Evolutionary conservation across 441 rosid genomes (phyloP).

Genomic region (Adansonia madagascariensis): DNA sequence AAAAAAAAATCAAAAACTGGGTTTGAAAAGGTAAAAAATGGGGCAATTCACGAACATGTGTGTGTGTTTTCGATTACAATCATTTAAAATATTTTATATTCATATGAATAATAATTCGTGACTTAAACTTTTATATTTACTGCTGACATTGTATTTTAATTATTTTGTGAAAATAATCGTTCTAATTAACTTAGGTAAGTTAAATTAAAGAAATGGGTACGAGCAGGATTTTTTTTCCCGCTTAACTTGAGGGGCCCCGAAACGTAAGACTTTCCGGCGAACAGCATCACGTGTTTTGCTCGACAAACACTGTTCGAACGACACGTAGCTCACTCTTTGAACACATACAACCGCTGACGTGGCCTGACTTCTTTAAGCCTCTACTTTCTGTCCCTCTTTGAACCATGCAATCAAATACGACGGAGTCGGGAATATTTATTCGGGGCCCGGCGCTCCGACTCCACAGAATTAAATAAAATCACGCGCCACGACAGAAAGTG

Average conservation of each 20-base stretch:
- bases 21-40: too few relatives aligned
- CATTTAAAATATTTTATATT: too few relatives aligned
- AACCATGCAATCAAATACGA: neutral
- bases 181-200: too few relatives aligned
- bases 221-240: neutral
- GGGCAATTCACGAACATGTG: too few relatives aligned
- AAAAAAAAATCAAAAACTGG: too few relatives aligned
- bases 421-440: neutral
- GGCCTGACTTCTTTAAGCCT: neutral
- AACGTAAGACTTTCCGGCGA: neutral
- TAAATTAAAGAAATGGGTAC: neutral
- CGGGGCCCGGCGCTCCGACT: neutral
- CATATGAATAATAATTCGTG: too few relatives aligned
- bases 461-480: neutral
- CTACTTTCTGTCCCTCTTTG: neutral
- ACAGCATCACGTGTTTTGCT: neutral
- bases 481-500: conserved; percentile 1
- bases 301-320: neutral
- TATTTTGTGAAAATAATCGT: too few relatives aligned
- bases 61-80: too few relatives aligned
- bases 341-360: neutral
- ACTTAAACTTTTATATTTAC: too few relatives aligned
- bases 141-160: too few relatives aligned
- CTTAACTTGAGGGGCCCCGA: neutral
- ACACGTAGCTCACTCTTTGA: neutral